These are phyloP conservation scores for Debaryomycetaceae sp. DNA, from an alignment of 1,139 yeast genomes.

Conservation along the genomic window DNA sequence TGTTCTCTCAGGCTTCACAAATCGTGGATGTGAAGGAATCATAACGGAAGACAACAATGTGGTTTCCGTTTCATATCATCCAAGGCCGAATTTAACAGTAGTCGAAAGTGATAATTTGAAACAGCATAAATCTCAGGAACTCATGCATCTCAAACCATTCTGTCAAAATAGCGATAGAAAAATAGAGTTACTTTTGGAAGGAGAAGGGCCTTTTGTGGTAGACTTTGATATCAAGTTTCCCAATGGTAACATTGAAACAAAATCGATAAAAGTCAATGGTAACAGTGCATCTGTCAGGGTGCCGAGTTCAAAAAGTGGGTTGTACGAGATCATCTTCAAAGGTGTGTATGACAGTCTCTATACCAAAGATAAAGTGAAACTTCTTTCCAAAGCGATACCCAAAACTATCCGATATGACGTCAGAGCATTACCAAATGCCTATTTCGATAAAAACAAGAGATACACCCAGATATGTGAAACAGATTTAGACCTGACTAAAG, in stretches of 20 bases:
- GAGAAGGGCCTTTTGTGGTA: conserved; percentile 70
- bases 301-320: conserved; percentile 47
- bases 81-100: conserved; percentile 51
- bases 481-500: conserved; percentile 20
- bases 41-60: conserved; percentile 30
- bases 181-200: conserved; percentile 34
- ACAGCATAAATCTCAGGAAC: conserved; percentile 16
- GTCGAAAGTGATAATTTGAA: conserved; percentile 15
- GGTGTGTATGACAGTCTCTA: conserved; percentile 69
- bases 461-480: conserved; percentile 59
- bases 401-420: conserved; percentile 59
- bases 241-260: conserved; percentile 40
- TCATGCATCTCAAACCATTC: conserved; percentile 26
- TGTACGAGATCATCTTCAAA: conserved; percentile 56
- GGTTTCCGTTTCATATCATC: conserved; percentile 47
- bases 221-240: conserved; percentile 67
- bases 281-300: conserved; percentile 24
- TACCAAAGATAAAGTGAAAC: conserved; percentile 39
- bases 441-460: conserved; percentile 45
- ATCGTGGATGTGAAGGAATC: conserved; percentile 67
- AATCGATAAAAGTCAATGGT: conserved; percentile 30
- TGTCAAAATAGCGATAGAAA: conserved; percentile 31
- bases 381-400: conserved; percentile 20
- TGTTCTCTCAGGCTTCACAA: conserved; percentile 53
- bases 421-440: conserved; percentile 55